Percentiles rank a stretch among this genome's conserved stretches.
Conservation (phyloP, 164 flowering plant genomes). For the Amborella trichopoda region DNA sequence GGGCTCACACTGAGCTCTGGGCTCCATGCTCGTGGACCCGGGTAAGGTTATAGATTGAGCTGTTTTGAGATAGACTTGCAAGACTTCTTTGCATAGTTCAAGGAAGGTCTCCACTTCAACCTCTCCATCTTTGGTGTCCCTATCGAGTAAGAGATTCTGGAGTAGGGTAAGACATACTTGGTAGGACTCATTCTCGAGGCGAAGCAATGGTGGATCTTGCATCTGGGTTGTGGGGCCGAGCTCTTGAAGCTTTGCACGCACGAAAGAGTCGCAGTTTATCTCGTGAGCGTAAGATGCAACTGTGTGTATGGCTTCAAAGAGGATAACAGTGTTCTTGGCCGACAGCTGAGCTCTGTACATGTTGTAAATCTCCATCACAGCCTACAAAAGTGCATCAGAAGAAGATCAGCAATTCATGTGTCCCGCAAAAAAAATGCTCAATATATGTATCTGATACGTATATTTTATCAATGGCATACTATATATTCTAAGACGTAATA, state of each 20-base stretch:
- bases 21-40: constrained; percentile 16
- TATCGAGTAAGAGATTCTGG: constrained; percentile 68
- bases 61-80: constrained; percentile 56
- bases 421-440: too few relatives aligned
- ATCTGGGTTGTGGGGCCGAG: constrained; percentile 73
- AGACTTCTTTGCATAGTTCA: constrained; percentile 67
- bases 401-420: too few relatives aligned
- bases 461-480: too few relatives aligned
- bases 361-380: constrained; percentile 84
- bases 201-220: constrained; percentile 95
- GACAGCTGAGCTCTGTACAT: constrained; percentile 69
- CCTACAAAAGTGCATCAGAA: constrained; percentile 34
- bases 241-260: constrained; percentile 78
- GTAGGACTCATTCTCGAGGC: constrained; percentile 87
- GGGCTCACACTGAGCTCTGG: constrained; percentile 23
- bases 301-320: constrained; percentile 65
- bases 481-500: too few relatives aligned
- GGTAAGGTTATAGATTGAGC: constrained; percentile 19
- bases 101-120: constrained; percentile 51
- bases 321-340: constrained; percentile 42
- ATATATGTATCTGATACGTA: too few relatives aligned
- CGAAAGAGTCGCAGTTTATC: constrained; percentile 40
- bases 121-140: constrained; percentile 35
- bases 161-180: constrained; percentile 80
- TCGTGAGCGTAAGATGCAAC: constrained; percentile 79